These are phyloP conservation scores for Hondaea fermentalgiana DNA, from an alignment of 108 stramenopile species.

Conservation along the genomic window DNA sequence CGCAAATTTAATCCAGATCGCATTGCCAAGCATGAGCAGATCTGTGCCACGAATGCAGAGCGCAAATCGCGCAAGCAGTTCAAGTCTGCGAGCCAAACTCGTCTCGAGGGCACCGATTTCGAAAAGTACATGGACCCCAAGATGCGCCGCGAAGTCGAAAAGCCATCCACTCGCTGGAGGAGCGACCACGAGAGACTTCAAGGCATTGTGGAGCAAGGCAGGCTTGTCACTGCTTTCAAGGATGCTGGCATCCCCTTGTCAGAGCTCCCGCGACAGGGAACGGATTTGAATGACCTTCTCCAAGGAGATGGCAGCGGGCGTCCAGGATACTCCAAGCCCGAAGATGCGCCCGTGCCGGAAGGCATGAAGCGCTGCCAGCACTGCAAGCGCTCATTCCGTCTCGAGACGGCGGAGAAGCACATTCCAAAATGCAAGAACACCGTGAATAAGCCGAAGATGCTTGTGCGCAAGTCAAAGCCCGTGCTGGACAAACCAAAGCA, in stretches of 20 bases:
- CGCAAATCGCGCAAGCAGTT: neutral
- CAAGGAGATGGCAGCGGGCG: neutral
- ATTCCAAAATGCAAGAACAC: neutral
- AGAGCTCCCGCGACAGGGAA: neutral
- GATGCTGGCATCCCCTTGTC: neutral
- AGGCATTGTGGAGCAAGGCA: neutral
- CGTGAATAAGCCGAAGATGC: neutral
- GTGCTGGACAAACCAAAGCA: neutral
- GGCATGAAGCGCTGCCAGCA: conserved; percentile 15
- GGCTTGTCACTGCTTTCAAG: neutral
- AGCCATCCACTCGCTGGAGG: neutral
- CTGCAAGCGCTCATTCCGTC: neutral
- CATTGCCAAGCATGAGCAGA: conserved; percentile 25
- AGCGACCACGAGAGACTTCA: neutral
- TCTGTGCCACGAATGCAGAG: conserved; percentile 18
- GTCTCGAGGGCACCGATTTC: conserved; percentile 23
- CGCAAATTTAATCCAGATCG: conserved; percentile 24
- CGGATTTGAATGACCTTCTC: neutral
- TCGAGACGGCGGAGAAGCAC: neutral
- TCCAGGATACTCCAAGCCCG: neutral
- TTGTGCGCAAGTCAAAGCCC: conserved; percentile 8
- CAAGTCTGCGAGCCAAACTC: neutral
- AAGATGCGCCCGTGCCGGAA: neutral
- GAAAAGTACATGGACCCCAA: conserved; percentile 6
- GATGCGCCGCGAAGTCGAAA: neutral